These are phyloP conservation scores for Phellopilus nigrolimitatus DNA, from an alignment of 1,284 basidiomycete species.

Conservation along the genomic window DNA sequence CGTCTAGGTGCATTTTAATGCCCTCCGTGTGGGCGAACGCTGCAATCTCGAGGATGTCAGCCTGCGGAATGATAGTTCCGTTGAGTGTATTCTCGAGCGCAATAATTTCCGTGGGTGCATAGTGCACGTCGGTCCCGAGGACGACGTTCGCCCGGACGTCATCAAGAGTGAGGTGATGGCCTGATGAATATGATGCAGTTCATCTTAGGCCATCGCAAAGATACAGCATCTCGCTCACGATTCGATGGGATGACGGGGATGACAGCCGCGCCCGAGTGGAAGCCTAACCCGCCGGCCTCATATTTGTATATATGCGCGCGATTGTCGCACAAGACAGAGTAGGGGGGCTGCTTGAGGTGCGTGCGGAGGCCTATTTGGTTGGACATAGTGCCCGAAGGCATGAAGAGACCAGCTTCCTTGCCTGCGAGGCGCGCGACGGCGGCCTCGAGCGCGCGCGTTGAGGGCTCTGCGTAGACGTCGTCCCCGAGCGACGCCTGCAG, in stretches of 20 bases:
- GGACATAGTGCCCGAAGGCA: constrained; percentile 88
- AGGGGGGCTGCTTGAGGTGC: constrained; percentile 86
- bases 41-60: constrained; percentile 82
- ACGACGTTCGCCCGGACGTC: constrained; percentile 75
- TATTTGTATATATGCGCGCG: constrained; percentile 80
- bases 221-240: constrained; percentile 34
- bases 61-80: constrained; percentile 89
- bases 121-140: constrained; percentile 70
- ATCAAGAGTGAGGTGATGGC: constrained; percentile 78
- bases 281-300: constrained; percentile 89
- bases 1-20: constrained; percentile 88
- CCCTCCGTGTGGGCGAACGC: constrained; percentile 65
- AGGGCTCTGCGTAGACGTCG: constrained; percentile 64
- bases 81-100: constrained; percentile 90
- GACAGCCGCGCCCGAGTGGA: constrained; percentile 84
- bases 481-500: constrained; percentile 66
- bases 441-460: constrained; percentile 65
- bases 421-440: constrained; percentile 81
- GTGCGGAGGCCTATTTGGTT: constrained; percentile 87
- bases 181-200: constrained; percentile 31
- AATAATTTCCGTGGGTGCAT: constrained; percentile 77
- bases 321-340: constrained; percentile 79
- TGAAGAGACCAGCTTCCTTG: constrained; percentile 84
- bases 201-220: constrained; percentile 1
- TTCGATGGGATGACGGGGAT: constrained; percentile 67